A percentile compares a stretch with the other conserved stretches of the same genome.
Conservation (phyloP, 192 early-diverging fungal genomes). For the Podila verticillata region DNA sequence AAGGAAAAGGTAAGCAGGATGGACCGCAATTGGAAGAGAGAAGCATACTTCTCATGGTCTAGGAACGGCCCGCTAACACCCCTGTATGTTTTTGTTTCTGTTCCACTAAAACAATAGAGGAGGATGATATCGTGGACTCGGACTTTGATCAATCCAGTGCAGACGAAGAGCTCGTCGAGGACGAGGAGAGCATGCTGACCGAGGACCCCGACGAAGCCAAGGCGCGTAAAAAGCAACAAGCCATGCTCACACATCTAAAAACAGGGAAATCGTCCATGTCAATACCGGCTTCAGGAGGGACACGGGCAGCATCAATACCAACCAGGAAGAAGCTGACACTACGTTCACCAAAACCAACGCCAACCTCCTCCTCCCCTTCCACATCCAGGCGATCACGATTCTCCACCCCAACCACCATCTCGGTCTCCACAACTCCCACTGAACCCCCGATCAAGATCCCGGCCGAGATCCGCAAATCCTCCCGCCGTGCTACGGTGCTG, state of each 20-base stretch:
- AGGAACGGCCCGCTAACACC: not conserved
- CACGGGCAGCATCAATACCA: slow-evolving; percentile 6
- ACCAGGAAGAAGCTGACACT: not conserved
- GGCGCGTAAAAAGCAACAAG: slow-evolving; percentile 51
- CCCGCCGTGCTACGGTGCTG: slow-evolving; percentile 57
- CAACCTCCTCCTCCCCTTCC: not conserved
- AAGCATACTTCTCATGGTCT: not conserved
- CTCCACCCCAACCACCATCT: slow-evolving; percentile 14
- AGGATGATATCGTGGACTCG: slow-evolving; percentile 64
- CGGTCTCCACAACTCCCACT: not conserved
- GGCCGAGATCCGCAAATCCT: slow-evolving; percentile 56
- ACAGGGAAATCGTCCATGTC: slow-evolving; percentile 32
- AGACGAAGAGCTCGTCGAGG: slow-evolving; percentile 57
- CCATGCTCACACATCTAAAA: slow-evolving; percentile 30
- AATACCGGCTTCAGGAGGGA: not conserved
- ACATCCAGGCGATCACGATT: not conserved
- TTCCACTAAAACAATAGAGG: slow-evolving; percentile 16
- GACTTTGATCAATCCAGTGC: slow-evolving; percentile 62
- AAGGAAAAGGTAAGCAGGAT: slow-evolving; percentile 33
- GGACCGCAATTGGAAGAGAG: not conserved
- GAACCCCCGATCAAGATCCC: slow-evolving; percentile 26
- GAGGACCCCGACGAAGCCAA: slow-evolving; percentile 49
- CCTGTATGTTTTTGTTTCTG: not conserved
- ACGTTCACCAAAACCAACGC: not conserved
- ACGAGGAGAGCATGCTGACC: slow-evolving; percentile 36